These are phyloP conservation scores for Aspergillus sp. DNA, from an alignment of 2,329 filamentous ascomycete genomes.

Conservation along the genomic window DNA sequence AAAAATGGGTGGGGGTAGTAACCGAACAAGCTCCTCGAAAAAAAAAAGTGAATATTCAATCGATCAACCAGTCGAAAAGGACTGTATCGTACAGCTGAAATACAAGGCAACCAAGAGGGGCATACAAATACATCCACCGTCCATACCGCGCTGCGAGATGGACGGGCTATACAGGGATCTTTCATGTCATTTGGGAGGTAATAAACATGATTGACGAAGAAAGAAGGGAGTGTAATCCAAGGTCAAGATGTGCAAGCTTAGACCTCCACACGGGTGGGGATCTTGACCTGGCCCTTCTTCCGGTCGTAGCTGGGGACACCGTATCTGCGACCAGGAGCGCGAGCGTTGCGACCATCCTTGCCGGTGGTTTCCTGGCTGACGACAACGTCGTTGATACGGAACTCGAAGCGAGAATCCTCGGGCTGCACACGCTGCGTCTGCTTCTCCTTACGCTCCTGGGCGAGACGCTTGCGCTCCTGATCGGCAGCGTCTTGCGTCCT, in stretches of 20 bases:
- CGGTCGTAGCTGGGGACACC: conserved; percentile 64
- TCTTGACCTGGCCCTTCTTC: conserved; percentile 65
- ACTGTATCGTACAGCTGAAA: background rate
- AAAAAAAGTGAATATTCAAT: background rate
- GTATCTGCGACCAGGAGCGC: conserved; percentile 61
- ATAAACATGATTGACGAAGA: background rate
- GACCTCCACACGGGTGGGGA: conserved; percentile 60
- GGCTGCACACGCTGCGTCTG: conserved; percentile 47
- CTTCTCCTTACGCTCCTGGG: conserved; percentile 47
- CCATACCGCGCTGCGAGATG: background rate
- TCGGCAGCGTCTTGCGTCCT: conserved; percentile 43
- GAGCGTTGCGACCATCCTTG: conserved; percentile 54
- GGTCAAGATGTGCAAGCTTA: conserved; percentile 21
- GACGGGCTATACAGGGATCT: background rate
- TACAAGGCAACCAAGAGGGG: background rate
- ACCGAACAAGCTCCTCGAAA: background rate
- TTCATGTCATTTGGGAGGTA: background rate
- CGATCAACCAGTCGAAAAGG: background rate
- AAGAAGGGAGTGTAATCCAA: too few relatives aligned
- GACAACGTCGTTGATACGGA: conserved; percentile 58
- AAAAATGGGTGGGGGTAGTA: too few relatives aligned
- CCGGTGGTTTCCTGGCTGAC: conserved; percentile 59
- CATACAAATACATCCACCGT: conserved; percentile 7
- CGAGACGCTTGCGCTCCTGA: conserved; percentile 41
- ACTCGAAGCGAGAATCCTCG: conserved; percentile 58